These are phyloP conservation scores for Gloeostereum incarnatum DNA, from an alignment of 768 basidiomycete species.

Conservation along the genomic window DNA sequence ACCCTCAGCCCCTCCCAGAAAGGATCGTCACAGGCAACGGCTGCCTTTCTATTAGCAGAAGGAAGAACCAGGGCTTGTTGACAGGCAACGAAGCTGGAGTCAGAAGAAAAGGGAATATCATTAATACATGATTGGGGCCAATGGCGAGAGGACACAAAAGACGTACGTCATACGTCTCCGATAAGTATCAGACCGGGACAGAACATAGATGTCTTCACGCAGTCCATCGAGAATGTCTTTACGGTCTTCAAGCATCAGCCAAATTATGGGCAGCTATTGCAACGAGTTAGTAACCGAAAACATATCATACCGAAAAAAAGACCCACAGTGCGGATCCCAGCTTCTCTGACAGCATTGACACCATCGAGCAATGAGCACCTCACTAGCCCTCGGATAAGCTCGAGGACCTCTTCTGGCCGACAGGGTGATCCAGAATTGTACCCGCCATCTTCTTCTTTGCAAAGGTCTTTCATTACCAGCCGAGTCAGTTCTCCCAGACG, in stretches of 20 bases:
- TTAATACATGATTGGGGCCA: too few relatives aligned
- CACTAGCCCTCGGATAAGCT: conserved; percentile 41
- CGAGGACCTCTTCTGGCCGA: background rate
- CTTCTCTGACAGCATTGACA: conserved; percentile 81
- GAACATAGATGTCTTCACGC: conserved; percentile 26
- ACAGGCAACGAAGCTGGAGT: conserved; percentile 63
- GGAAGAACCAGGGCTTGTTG: conserved; percentile 47
- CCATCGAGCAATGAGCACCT: conserved; percentile 59
- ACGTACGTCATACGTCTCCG: conserved; percentile 69
- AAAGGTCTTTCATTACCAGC: conserved; percentile 26
- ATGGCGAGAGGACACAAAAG: too few relatives aligned
- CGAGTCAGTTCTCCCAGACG: conserved; percentile 41
- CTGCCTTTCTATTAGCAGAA: conserved; percentile 20
- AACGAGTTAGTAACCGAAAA: conserved; percentile 6
- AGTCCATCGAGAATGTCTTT: conserved; percentile 25
- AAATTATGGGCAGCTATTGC: conserved; percentile 39
- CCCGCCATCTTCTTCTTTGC: too few relatives aligned
- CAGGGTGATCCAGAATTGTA: too few relatives aligned
- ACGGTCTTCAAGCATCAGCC: conserved; percentile 27
- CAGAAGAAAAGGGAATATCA: background rate
- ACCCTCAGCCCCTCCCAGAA: conserved; percentile 47
- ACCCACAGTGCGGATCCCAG: conserved; percentile 60
- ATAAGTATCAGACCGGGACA: conserved; percentile 38
- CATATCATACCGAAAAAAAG: background rate
- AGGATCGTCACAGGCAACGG: conserved; percentile 30